Base-by-base conservation (phyloP, 306 rosid genomes). In the Quercus ilex region DNA sequence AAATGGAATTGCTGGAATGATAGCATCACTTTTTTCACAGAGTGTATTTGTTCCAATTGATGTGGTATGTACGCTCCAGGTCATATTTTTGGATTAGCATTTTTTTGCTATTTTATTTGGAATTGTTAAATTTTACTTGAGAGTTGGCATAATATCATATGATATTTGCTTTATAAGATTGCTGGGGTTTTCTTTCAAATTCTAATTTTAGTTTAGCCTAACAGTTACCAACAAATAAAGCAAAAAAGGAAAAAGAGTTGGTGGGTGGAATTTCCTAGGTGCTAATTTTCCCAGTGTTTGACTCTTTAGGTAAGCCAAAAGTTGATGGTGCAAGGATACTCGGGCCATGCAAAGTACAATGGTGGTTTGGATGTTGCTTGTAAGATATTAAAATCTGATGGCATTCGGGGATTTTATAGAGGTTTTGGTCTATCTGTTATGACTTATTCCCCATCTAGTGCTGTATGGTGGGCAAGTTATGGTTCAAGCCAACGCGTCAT, bases 391-490 rank as follows among this genome's bases (percentile, higher is more conserved):
- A 88, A 83, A 83, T 73, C 89, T 25, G 84, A 92, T 25, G 97
- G 98, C 49, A 83, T 94, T 80, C 41, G 89, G 63, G 98, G 98
- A 82, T 87, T 94, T 57, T 94, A 94, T 82, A 90, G 86, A 83
- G 98, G 98, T 76, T 94, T 92, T 80, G 96, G 98, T 65, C 86
- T 94, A 73, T 94, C 98, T 56, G 83, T 94, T 77, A 85, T 94
- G 94, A 94, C 98, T 67, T 94, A 94, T 78, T 86, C 96, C 43
- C 97, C 98, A 70, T 92, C 98, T 53, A 94, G 93, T 70, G 98
- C 94, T 82, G 97, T 94, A 57, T 94, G 98, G 98, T 94, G 98
- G 98, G 94, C 97, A 79, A 92, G 94, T 81, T 94, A 94, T 72
- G 97, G 97, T 82, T 90, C 97, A 77, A 94, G 97, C 85, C 94